Percentiles rank a stretch among this genome's conserved stretches.
phyloP scores from a whole-genome alignment of 176 grass and related monocot genomes.

The Canna indica region DNA sequence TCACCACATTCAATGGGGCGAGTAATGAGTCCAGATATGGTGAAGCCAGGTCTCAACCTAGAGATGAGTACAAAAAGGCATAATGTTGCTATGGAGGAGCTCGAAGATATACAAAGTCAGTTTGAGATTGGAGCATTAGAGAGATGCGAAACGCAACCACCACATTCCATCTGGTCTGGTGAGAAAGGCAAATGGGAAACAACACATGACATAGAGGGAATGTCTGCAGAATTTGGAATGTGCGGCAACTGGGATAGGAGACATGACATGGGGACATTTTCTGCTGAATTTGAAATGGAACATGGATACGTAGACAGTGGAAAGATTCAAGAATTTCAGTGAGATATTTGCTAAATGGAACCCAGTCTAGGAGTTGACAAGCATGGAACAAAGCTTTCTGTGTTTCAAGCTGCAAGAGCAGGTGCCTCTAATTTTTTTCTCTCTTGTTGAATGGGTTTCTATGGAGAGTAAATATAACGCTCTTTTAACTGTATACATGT shows the following conservation, averaged over 20 bases:
- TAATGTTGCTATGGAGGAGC: constrained; percentile 47
- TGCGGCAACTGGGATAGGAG: background rate
- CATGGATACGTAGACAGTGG: constrained; percentile 22
- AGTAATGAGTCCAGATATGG: constrained; percentile 25
- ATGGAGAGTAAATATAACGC: background rate
- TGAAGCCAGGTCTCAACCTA: constrained; percentile 61
- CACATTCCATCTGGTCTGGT: constrained; percentile 37
- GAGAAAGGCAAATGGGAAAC: constrained; percentile 28
- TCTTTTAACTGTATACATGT: background rate
- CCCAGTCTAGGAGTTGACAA: background rate
- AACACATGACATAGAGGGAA: constrained; percentile 12
- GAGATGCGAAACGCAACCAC: constrained; percentile 39
- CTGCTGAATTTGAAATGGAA: background rate
- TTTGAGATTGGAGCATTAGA: constrained; percentile 48
- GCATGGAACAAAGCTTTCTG: background rate
- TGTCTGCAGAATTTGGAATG: background rate
- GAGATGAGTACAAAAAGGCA: constrained; percentile 32
- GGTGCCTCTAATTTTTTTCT: background rate
- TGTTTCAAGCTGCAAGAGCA: background rate
- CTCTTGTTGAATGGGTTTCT: background rate
- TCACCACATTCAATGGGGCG: constrained; percentile 24
- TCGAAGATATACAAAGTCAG: constrained; percentile 56
- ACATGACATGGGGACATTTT: background rate
- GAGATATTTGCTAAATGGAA: background rate
- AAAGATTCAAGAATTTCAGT: background rate